Evolutionary conservation across 805 yeast genomes (phyloP).

Genomic region (Candida easanensis): DNA sequence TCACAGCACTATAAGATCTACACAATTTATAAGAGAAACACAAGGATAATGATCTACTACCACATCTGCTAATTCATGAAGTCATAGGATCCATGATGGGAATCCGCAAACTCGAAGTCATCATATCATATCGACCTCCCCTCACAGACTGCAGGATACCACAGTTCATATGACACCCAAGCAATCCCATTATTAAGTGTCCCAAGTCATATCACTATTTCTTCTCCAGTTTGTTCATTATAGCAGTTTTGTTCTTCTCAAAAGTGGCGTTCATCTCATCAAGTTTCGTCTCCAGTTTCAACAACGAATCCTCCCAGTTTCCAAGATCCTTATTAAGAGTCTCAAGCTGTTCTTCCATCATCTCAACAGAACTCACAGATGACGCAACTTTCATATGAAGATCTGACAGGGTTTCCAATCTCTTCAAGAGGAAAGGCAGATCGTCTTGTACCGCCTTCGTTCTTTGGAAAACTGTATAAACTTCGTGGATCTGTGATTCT

Average conservation of each 20-base stretch:
- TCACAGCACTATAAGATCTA: too few species aligned
- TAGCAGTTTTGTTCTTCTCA: slow-evolving; percentile 10
- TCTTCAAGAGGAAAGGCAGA: slow-evolving; percentile 27
- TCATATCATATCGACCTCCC: too few species aligned
- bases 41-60: too few species aligned
- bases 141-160: too few species aligned
- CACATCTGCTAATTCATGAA: too few species aligned
- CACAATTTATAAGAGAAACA: too few species aligned
- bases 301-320: slow-evolving; percentile 28
- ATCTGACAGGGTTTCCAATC: slow-evolving; percentile 26
- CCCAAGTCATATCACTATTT: too few species aligned
- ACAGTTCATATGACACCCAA: too few species aligned
- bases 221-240: slow-evolving; percentile 1
- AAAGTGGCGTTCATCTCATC: slow-evolving; percentile 19
- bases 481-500: slow-evolving; percentile 26
- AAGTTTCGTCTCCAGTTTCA: slow-evolving; percentile 23
- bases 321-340: slow-evolving; percentile 24
- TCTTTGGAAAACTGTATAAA: slow-evolving; percentile 21
- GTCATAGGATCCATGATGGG: too few species aligned
- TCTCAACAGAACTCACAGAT: slow-evolving; percentile 19
- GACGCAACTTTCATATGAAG: slow-evolving; percentile 23
- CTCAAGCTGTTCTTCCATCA: slow-evolving; percentile 20
- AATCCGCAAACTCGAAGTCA: too few species aligned
- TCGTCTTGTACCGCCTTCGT: slow-evolving; percentile 20
- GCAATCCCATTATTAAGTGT: too few species aligned